Conservation (phyloP, 306 rosid species). For the Oxytropis ochrocephala region DNA sequence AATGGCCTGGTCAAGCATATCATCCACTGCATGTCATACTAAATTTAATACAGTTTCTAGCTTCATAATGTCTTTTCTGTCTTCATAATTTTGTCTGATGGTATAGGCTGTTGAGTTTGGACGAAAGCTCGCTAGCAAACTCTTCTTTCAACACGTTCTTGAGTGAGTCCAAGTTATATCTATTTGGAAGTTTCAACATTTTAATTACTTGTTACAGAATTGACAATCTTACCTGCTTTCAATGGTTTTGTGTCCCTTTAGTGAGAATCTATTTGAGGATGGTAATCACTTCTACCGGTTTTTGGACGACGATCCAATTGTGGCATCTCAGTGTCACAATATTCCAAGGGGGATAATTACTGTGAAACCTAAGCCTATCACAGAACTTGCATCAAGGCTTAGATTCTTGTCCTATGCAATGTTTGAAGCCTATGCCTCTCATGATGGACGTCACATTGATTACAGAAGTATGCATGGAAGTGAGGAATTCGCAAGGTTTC, state of each 20-base stretch:
- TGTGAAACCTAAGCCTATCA: conserved; percentile 65
- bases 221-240: conserved; percentile 5
- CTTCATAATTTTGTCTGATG: conserved; percentile 25
- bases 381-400: conserved; percentile 76
- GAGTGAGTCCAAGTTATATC: conserved; percentile 53
- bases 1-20: neutral
- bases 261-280: conserved; percentile 80
- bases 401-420: conserved; percentile 61
- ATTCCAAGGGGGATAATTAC: conserved; percentile 67
- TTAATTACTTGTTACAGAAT: conserved; percentile 3
- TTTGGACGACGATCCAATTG: conserved; percentile 77
- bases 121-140: conserved; percentile 67
- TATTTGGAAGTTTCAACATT: conserved; percentile 4
- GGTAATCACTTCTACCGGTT: conserved; percentile 80
- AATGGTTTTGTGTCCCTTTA: conserved; percentile 25
- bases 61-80: conserved; percentile 4
- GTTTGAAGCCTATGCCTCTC: conserved; percentile 73
- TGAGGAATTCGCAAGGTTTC: conserved; percentile 87
- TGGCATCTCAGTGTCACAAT: conserved; percentile 73
- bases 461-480: conserved; percentile 73
- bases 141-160: conserved; percentile 68
- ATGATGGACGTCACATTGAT: conserved; percentile 65
- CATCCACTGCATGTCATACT: neutral
- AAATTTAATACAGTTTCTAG: neutral
- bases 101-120: conserved; percentile 79